Evolutionary conservation across 2,329 filamentous ascomycete genomes (phyloP), one percentile per base, ranked within the genome.

Genomic region (Trichoderma polysporum): DNA sequence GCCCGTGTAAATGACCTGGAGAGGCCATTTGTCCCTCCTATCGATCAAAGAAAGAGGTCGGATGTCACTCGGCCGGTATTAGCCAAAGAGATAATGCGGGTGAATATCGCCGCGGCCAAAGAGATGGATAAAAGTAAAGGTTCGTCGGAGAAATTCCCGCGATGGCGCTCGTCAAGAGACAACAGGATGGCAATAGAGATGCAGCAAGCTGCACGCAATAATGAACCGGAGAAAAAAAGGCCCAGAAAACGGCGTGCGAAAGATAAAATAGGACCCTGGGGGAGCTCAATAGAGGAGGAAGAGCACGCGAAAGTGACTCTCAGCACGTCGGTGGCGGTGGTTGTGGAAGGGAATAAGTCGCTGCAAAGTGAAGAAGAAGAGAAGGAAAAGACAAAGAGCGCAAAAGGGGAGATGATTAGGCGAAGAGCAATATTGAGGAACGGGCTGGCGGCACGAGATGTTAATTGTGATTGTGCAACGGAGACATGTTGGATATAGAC

Each of bases 21-120:
- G 76, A 79, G 68, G 75, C 75, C 80, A 81, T 81, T 68, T 77
- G 74, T 70, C 76, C 78, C 70, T 77, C 77, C 78, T 82, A 81
- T 47, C 37, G 61, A 37, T 45, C 49, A 56, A 56, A 31, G 29
- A 35, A 37, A 22, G 50, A 27, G 29, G 61, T 39, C 52, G 54
- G 50, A 63, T 52, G 35, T 47, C 19, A 22, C 27, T n/a, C 37
- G 50, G 61, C 19, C 9, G 61, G 22, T 47, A 35, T 56, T 35
- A 45, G 58, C 35, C 37, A 35, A 33, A 54, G 27, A 47, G 61
- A 41, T 22, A 19, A 45, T 9, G n/a, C 37, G 50, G 49, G 35
- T 12, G 29, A 10, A 33, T 33, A 22, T 25, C 41, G n/a, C 27
- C 41, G 22, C 29, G 17, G 56, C 31, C 22, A 19, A 17, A 39